These are phyloP conservation scores for Pisolithus sp. DNA, from an alignment of 768 basidiomycete species.

Conservation along the genomic window DNA sequence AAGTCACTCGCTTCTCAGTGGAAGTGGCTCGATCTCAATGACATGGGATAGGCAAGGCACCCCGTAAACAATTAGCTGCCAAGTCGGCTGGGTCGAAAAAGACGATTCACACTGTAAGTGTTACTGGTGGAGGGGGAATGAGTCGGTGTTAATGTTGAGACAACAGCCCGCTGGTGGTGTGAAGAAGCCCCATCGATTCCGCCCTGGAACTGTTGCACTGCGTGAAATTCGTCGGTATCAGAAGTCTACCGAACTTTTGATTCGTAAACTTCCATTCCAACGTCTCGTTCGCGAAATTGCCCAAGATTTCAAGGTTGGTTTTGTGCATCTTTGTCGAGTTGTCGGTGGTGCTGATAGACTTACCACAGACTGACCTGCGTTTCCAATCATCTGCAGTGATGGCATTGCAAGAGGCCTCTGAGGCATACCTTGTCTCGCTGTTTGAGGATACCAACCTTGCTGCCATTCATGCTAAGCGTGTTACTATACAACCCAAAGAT, in stretches of 20 bases:
- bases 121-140: background rate
- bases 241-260: conserved; percentile 81
- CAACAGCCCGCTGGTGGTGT: conserved; percentile 71
- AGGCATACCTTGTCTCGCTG: conserved; percentile 72
- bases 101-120: conserved; percentile 35
- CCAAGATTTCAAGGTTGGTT: conserved; percentile 78
- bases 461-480: conserved; percentile 77
- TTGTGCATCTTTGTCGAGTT: background rate
- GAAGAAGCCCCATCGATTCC: conserved; percentile 88
- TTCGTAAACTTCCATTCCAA: conserved; percentile 87
- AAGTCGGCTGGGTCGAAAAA: conserved; percentile 58
- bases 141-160: background rate
- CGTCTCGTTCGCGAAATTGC: conserved; percentile 86
- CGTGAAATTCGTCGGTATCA: conserved; percentile 88
- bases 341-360: background rate
- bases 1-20: conserved; percentile 8
- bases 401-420: conserved; percentile 82
- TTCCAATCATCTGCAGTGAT: conserved; percentile 90
- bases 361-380: conserved; percentile 60
- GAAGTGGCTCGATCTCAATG: background rate
- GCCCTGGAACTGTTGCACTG: conserved; percentile 80
- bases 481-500: conserved; percentile 77
- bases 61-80: conserved; percentile 66
- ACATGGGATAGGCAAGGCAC: conserved; percentile 44
- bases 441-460: conserved; percentile 80